These are phyloP conservation scores for Monosporascus sp. DNA, from an alignment of 2,329 filamentous ascomycete species.

Conservation along the genomic window DNA sequence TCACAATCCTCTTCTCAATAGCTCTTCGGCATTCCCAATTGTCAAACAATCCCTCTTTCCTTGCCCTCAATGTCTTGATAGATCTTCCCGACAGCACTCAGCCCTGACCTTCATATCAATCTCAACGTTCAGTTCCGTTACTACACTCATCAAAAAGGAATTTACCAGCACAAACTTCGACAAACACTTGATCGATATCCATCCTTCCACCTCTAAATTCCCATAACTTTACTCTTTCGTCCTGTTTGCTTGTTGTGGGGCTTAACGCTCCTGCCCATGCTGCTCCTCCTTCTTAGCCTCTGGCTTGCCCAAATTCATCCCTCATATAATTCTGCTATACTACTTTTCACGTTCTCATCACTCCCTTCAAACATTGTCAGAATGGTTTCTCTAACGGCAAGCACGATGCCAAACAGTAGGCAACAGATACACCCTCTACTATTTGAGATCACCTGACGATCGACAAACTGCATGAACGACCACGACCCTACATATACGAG, in stretches of 20 bases:
- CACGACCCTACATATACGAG: conserved; percentile 16
- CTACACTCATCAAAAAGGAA: background rate
- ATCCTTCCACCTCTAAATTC: conserved; percentile 9
- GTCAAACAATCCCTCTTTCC: conserved; percentile 2
- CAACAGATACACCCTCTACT: conserved; percentile 19
- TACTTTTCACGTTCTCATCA: conserved; percentile 16
- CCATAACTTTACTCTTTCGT: conserved; percentile 11
- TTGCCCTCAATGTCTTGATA: conserved; percentile 1
- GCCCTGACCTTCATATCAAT: background rate
- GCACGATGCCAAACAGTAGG: conserved; percentile 47
- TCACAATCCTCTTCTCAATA: conserved; percentile 15
- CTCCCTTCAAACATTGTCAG: conserved; percentile 27
- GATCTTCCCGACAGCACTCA: background rate
- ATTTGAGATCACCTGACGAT: conserved; percentile 21
- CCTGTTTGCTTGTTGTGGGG: conserved; percentile 27
- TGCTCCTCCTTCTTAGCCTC: conserved; percentile 18
- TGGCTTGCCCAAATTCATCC: conserved; percentile 22
- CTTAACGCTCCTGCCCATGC: conserved; percentile 21
- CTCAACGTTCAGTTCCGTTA: background rate
- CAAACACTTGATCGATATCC: background rate
- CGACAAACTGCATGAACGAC: conserved; percentile 13
- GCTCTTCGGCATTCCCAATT: conserved; percentile 9
- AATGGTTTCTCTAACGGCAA: conserved; percentile 52
- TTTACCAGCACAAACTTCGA: background rate
- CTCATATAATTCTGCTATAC: conserved; percentile 15